phyloP scores from a whole-genome alignment of 2,329 filamentous ascomycete genomes.

The Pseudocercospora musae region DNA sequence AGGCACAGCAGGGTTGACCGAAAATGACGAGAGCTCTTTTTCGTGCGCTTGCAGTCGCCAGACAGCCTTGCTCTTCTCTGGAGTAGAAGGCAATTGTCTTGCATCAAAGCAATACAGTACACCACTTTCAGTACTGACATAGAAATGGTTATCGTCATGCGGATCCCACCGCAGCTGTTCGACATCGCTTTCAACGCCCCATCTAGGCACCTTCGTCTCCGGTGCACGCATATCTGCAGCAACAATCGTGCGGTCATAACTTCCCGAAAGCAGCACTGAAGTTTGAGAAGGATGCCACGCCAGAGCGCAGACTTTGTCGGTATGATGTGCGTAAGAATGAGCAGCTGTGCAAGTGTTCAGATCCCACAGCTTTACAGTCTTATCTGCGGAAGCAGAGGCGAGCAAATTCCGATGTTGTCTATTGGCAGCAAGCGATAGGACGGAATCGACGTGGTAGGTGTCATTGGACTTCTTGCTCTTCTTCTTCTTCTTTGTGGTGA shows the following conservation, averaged over 20 bases:
- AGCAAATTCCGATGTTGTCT: conserved; percentile 89
- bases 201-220: conserved; percentile 73
- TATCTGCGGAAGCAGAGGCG: conserved; percentile 91
- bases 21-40: conserved; percentile 84
- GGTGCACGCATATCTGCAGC: conserved; percentile 96
- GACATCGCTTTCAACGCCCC: conserved; percentile 94
- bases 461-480: conserved; percentile 86
- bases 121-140: conserved; percentile 84
- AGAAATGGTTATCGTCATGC: conserved; percentile 90
- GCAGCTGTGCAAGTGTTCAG: conserved; percentile 87
- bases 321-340: conserved; percentile 93
- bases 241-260: conserved; percentile 90
- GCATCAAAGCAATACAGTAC: conserved; percentile 90
- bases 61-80: conserved; percentile 73
- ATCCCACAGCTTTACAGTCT: conserved; percentile 98
- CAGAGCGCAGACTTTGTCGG: conserved; percentile 94
- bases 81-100: conserved; percentile 69
- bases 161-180: conserved; percentile 92
- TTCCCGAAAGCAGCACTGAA: conserved; percentile 85
- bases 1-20: conserved; percentile 84
- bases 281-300: conserved; percentile 88
- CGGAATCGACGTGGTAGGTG: conserved; percentile 88
- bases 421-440: conserved; percentile 88
- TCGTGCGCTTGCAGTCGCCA: conserved; percentile 98
- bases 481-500: conserved; percentile 83